Evolutionary conservation across 345 rosid species (phyloP).

Genomic region (Eucalyptus dawsonii): DNA sequence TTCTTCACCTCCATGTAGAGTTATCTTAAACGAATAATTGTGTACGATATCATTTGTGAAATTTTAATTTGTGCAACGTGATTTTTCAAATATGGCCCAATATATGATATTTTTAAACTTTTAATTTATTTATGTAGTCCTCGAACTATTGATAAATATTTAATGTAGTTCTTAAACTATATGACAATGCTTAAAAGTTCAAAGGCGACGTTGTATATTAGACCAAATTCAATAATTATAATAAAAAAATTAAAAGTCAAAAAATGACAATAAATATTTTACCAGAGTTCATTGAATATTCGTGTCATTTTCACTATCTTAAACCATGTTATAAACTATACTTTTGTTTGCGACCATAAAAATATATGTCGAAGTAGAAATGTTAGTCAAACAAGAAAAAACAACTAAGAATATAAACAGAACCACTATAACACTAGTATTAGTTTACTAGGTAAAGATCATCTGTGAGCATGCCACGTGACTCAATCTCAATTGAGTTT

Average conservation of each 20-base stretch:
- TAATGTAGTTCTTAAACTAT: not conserved
- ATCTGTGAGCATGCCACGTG: not conserved
- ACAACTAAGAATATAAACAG: not conserved
- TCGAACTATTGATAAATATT: too few species aligned
- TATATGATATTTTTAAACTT: too few species aligned
- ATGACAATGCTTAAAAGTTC: too few species aligned
- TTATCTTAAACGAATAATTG: not conserved
- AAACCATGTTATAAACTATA: too few species aligned
- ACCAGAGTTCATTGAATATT: too few species aligned
- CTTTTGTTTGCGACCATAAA: not conserved
- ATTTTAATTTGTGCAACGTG: too few species aligned
- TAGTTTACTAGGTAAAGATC: not conserved
- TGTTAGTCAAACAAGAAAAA: too few species aligned
- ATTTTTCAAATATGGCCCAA: not conserved
- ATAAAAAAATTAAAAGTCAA: too few species aligned
- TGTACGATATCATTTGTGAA: too few species aligned
- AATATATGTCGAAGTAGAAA: not conserved
- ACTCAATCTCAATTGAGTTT: not conserved
- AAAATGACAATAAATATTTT: too few species aligned
- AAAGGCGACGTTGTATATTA: fast-evolving
- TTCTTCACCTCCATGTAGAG: not conserved
- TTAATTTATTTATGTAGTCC: fast-evolving
- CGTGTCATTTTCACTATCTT: not conserved
- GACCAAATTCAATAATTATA: fast-evolving
- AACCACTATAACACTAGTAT: not conserved